These are phyloP conservation scores for Westerdykella ornata DNA, from an alignment of 2,329 filamentous ascomycete species.

Conservation along the genomic window DNA sequence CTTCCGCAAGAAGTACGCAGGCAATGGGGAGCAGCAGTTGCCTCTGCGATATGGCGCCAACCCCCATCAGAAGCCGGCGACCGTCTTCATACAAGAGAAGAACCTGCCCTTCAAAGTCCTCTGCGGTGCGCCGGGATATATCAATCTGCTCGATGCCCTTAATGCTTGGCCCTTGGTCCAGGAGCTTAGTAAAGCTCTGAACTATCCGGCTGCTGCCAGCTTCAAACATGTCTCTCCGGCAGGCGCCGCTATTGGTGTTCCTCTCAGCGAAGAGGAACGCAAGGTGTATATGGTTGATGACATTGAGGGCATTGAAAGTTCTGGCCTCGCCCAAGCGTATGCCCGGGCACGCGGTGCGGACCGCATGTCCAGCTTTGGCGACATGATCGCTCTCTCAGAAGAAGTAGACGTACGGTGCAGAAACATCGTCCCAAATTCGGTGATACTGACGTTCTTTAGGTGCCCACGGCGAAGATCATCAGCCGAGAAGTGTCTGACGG, in stretches of 20 bases:
- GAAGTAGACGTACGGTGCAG: conserved; percentile 61
- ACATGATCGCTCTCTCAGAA: conserved; percentile 89
- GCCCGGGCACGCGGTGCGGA: conserved; percentile 92
- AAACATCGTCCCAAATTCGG: not conserved
- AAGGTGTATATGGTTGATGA: conserved; percentile 99
- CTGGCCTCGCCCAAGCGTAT: conserved; percentile 85
- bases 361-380: conserved; percentile 97
- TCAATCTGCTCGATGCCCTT: conserved; percentile 92
- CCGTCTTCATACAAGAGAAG: conserved; percentile 67
- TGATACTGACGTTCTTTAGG: conserved; percentile 7
- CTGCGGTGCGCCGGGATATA: conserved; percentile 83
- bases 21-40: conserved; percentile 73
- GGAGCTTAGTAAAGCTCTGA: conserved; percentile 84
- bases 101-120: conserved; percentile 92
- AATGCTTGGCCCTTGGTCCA: conserved; percentile 97
- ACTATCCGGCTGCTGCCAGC: conserved; percentile 83
- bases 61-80: conserved; percentile 95
- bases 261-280: conserved; percentile 77
- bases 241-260: conserved; percentile 87
- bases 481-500: conserved; percentile 96
- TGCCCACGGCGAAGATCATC: conserved; percentile 94
- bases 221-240: conserved; percentile 98
- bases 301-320: conserved; percentile 80
- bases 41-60: conserved; percentile 92
- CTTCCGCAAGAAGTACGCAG: conserved; percentile 95